Evolutionary conservation across 2,329 filamentous ascomycete genomes (phyloP).

Genomic region (Penicillium griseofulvum): DNA sequence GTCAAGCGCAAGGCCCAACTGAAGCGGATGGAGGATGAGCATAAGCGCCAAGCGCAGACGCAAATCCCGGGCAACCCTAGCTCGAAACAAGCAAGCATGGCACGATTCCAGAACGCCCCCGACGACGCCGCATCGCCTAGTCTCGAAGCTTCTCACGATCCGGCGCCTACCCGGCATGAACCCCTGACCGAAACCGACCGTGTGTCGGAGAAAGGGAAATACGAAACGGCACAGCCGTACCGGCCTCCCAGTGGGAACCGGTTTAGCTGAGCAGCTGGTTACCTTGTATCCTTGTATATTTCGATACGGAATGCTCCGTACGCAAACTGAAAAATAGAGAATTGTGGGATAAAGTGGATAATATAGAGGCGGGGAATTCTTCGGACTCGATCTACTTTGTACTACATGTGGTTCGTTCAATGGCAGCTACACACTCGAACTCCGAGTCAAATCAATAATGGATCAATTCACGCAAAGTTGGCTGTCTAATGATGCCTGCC

Average conservation of each 20-base stretch:
- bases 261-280: conserved; percentile 57
- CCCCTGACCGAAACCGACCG: conserved; percentile 67
- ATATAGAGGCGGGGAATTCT: background rate
- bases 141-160: conserved; percentile 70
- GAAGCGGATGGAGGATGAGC: conserved; percentile 35
- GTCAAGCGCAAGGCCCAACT: conserved; percentile 56
- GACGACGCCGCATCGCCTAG: conserved; percentile 64
- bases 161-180: conserved; percentile 80
- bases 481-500: background rate
- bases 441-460: background rate
- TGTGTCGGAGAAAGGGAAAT: conserved; percentile 79
- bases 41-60: conserved; percentile 31
- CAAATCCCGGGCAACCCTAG: conserved; percentile 27
- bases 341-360: background rate
- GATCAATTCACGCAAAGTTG: background rate
- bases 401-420: background rate
- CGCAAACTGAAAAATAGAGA: background rate
- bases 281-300: conserved; percentile 8
- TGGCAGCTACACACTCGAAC: background rate
- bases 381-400: background rate
- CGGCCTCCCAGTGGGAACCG: conserved; percentile 79
- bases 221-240: conserved; percentile 76
- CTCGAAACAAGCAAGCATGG: conserved; percentile 36
- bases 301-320: background rate
- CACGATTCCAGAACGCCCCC: conserved; percentile 27